Percentiles rank a stretch among this genome's conserved stretches.
Evolutionary conservation across 208 protist species (phyloP).

Genomic region (Trypanosoma boissoni): DNA sequence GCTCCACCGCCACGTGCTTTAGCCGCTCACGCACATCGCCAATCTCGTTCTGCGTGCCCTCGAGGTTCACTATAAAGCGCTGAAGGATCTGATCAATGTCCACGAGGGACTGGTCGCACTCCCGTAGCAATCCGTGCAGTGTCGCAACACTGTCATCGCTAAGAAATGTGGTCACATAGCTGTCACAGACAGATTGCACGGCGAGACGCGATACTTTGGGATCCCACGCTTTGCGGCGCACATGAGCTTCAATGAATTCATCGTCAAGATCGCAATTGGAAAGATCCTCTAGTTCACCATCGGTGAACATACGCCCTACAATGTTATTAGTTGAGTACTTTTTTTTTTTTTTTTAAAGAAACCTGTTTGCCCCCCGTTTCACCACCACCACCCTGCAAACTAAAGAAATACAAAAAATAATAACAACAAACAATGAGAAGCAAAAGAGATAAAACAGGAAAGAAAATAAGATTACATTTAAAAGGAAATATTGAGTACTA

Average conservation of each 20-base stretch:
- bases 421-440: not conserved
- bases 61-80: conserved; percentile 62
- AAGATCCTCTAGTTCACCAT: conserved; percentile 57
- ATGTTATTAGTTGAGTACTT: no score
- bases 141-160: conserved; percentile 53
- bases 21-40: conserved; percentile 68
- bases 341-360: no score
- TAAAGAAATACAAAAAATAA: not conserved
- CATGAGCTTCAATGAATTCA: conserved; percentile 43
- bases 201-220: conserved; percentile 31
- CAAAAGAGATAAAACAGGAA: conserved; percentile 12
- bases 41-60: conserved; percentile 66
- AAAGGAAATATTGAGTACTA: conserved; percentile 3
- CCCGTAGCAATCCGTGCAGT: conserved; percentile 49
- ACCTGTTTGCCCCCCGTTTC: no score
- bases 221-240: conserved; percentile 32
- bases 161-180: conserved; percentile 70
- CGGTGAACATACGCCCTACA: conserved; percentile 13
- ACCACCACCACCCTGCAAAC: not conserved
- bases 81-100: conserved; percentile 69
- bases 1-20: conserved; percentile 36
- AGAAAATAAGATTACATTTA: conserved; percentile 4
- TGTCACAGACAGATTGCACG: conserved; percentile 52
- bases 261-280: conserved; percentile 53
- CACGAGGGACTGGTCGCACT: conserved; percentile 53